Evolutionary conservation across 2,329 filamentous ascomycete genomes (phyloP).

Genomic region (Cladosporium cucumerinum): DNA sequence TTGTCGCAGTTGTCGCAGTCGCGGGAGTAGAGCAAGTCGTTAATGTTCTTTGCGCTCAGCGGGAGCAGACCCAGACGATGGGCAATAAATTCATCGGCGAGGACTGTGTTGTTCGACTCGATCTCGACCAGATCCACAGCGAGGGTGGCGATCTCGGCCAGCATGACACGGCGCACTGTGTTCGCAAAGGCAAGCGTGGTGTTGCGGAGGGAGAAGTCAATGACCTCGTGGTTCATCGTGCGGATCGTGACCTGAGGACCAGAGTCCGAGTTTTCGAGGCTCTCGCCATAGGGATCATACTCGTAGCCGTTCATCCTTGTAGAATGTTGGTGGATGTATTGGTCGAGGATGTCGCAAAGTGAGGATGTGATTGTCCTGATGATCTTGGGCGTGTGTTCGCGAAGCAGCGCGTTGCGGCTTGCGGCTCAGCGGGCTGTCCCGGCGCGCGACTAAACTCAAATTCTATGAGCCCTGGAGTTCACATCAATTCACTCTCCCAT

Average conservation of each 20-base stretch:
- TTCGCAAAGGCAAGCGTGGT: slow-evolving; percentile 92
- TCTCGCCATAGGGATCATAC: slow-evolving; percentile 22
- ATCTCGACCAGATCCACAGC: slow-evolving; percentile 95
- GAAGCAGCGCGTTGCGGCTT: slow-evolving; percentile 3
- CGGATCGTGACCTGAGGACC: slow-evolving; percentile 49
- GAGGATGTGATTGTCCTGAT: not conserved
- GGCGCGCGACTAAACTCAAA: not conserved
- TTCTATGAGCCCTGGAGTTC: not conserved
- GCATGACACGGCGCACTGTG: slow-evolving; percentile 82
- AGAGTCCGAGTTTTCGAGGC: slow-evolving; percentile 42
- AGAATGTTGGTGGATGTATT: not conserved
- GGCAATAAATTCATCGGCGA: slow-evolving; percentile 92
- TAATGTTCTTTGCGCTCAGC: slow-evolving; percentile 77
- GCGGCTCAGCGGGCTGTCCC: not conserved
- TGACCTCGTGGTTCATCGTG: slow-evolving; percentile 64
- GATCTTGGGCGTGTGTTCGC: not conserved
- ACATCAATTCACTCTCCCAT: not conserved
- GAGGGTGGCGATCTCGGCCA: slow-evolving; percentile 90
- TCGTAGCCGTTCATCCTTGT: slow-evolving; percentile 19
- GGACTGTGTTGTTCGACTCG: slow-evolving; percentile 87
- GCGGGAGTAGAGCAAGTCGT: slow-evolving; percentile 77
- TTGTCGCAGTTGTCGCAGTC: slow-evolving; percentile 91
- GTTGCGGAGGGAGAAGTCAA: slow-evolving; percentile 87
- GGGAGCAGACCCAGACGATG: slow-evolving; percentile 90
- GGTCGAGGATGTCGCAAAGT: not conserved